Base-by-base conservation (phyloP, 2,329 filamentous ascomycete genomes). In the Acrodontium crateriforme region DNA sequence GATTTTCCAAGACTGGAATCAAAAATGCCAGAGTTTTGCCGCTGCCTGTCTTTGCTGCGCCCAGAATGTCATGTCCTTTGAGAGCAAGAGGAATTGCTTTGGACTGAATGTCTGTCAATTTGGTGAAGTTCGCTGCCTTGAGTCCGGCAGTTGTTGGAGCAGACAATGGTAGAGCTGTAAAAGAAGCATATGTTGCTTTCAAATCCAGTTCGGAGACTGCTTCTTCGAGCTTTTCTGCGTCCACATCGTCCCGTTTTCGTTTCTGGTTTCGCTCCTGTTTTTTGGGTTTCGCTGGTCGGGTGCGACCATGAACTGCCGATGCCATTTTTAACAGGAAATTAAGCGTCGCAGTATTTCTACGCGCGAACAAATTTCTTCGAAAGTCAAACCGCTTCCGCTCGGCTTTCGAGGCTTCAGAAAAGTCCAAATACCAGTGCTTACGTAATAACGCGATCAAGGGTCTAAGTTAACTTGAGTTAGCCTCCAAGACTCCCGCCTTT, bases 11-110 rank as follows among this genome's bases (percentile, higher is more conserved):
- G 0, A 95, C 77, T 1, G 89, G 89, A 2, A 95, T 63, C 6
- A 98, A 60, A 52, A 98, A 98, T 1, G 89, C 82, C 14, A 98
- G 65, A 0, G 87, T 95, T 63, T 95, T 95, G 48, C 87, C 87
- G 50, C 81, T 91, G 28, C 87, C 87, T 0, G 87, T 95, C 58
- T 92, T 94, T 21, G 89, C 89, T 4, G 89, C 89, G 22, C 85
- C 89, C 21, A 98, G 73, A 21, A 98, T 80, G 53, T 98, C 89
- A 33, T 65, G 63, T 32, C 82, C 81, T 54, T 91, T 80, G 38
- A 98, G 67, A 6, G 82, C 85, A 35, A 84, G 66, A 5, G 82
- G 84, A 34, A 98, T 78, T n/a, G 85, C 84, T 47, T 77, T 77
- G 26, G 78, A 69, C 60, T 98, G 89, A 45, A 98, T 81, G 40